Percentiles rank a stretch among this genome's conserved stretches.
These are phyloP conservation scores for Volvariella volvacea DNA, from an alignment of 1,284 basidiomycete genomes.

Conservation along the genomic window DNA sequence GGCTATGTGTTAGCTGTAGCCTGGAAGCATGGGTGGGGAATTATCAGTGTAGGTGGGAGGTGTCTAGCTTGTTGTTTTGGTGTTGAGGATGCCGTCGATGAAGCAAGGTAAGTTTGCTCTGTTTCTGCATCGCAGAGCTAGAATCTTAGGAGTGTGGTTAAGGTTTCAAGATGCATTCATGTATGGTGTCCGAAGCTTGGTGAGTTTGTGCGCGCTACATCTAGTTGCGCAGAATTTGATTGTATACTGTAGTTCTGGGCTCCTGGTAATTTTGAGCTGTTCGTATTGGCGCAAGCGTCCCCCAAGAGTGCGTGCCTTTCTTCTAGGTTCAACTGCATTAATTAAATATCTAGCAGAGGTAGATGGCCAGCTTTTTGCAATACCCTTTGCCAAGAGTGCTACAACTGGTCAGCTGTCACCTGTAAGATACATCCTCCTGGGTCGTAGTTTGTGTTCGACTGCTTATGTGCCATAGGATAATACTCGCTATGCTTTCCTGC, in stretches of 20 bases:
- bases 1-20: constrained; percentile 97
- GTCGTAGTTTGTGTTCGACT: constrained; percentile 1
- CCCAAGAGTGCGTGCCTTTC: constrained; percentile 36
- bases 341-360: constrained; percentile 27
- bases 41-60: constrained; percentile 89
- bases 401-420: constrained; percentile 90
- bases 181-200: constrained; percentile 66
- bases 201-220: constrained; percentile 23
- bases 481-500: constrained; percentile 90
- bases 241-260: constrained; percentile 73
- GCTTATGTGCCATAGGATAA: constrained; percentile 57
- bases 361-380: constrained; percentile 72
- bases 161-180: constrained; percentile 84
- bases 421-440: constrained; percentile 30
- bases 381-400: constrained; percentile 95
- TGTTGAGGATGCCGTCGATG: constrained; percentile 58
- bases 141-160: constrained; percentile 10
- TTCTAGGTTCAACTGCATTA: constrained; percentile 2
- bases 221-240: constrained; percentile 6
- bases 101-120: constrained; percentile 34
- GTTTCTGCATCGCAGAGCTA: not conserved
- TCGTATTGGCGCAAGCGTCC: constrained; percentile 54
- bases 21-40: constrained; percentile 85
- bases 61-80: constrained; percentile 75
- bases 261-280: constrained; percentile 83